Percentiles rank a stretch among this genome's conserved stretches.
These are phyloP conservation scores for Gynostemma pentaphyllum DNA, from an alignment of 306 rosid genomes.

Conservation along the genomic window DNA sequence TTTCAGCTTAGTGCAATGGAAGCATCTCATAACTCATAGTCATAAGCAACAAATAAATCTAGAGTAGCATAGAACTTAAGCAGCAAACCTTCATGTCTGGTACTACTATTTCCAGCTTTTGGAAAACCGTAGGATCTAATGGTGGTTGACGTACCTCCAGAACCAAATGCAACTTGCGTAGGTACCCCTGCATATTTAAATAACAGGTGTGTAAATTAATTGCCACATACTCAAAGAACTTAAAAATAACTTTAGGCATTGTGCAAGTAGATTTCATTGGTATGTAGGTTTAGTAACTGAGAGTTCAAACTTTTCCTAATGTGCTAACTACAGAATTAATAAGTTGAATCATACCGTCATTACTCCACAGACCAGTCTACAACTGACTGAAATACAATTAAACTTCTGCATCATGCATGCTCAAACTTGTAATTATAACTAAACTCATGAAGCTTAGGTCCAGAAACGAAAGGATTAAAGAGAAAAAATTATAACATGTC, in stretches of 20 bases:
- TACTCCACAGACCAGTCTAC: neutral
- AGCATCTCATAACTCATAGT: slow-evolving; percentile 18
- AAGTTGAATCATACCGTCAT: neutral
- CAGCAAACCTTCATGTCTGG: slow-evolving; percentile 21
- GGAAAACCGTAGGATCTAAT: slow-evolving; percentile 32
- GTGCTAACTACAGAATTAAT: neutral
- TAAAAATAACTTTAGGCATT: neutral
- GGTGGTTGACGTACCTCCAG: slow-evolving; percentile 43
- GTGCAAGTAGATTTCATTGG: neutral
- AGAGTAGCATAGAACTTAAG: neutral
- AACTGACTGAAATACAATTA: neutral
- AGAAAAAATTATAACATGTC: too few relatives aligned
- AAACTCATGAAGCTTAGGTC: neutral
- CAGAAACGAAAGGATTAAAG: too few relatives aligned
- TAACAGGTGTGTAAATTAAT: neutral
- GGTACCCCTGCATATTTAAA: slow-evolving; percentile 39
- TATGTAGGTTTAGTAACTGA: neutral
- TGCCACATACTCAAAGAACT: neutral
- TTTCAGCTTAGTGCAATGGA: slow-evolving; percentile 10
- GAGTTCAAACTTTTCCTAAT: neutral
- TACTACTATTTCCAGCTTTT: slow-evolving; percentile 16
- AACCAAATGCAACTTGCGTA: slow-evolving; percentile 62
- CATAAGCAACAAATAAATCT: neutral
- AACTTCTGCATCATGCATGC: too few relatives aligned
- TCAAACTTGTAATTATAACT: neutral